Evolutionary conservation across 1,284 basidiomycete species (phyloP), one percentile per base, ranked within the genome.

Genomic region (Fomes fomentarius): DNA sequence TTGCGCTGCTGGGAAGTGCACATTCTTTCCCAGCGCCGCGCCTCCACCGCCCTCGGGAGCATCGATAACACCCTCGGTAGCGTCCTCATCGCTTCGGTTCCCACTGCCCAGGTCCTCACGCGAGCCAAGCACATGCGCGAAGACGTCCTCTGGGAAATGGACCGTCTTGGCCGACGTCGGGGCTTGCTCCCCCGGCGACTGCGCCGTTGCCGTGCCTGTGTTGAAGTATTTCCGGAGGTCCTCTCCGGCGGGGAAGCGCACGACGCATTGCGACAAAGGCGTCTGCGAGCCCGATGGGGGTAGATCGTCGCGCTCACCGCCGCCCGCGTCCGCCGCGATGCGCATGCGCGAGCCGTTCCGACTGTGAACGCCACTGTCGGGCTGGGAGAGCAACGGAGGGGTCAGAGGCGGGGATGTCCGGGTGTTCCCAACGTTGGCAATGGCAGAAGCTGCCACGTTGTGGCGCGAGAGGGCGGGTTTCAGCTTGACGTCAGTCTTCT

Each of bases 1-100:
- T 76, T 78, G 69, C 25, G 61, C 42, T 0, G 62, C 56, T 39
- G 71, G 66, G 61, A 70, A 69, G 54, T 55, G 67, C 39, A 66
- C 67, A 41, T 62, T 58, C 57, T 53, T 58, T 22, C 44, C 35
- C 44, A 44, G 44, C 40, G 39, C 11, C 7, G 22, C 31, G 42
- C 30, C 40, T 28, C 38, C 49, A 47, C 48, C n/a, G n/a, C n/a
- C n/a, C n/a, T n/a, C n/a, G n/a, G n/a, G n/a, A n/a, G n/a, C n/a
- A n/a, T n/a, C n/a, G n/a, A n/a, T n/a, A n/a, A n/a, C n/a, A n/a
- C n/a, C 33, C 21, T 38, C 40, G 25, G 15, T 28, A 1, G 22
- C 2, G 41, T 10, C 34, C 34, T 37, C 34, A n/a, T n/a, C n/a
- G n/a, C n/a, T n/a, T n/a, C n/a, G n/a, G n/a, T n/a, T n/a, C n/a